Conservation (phyloP, 805 yeast species). For the Scheffersomyces stipitis region DNA sequence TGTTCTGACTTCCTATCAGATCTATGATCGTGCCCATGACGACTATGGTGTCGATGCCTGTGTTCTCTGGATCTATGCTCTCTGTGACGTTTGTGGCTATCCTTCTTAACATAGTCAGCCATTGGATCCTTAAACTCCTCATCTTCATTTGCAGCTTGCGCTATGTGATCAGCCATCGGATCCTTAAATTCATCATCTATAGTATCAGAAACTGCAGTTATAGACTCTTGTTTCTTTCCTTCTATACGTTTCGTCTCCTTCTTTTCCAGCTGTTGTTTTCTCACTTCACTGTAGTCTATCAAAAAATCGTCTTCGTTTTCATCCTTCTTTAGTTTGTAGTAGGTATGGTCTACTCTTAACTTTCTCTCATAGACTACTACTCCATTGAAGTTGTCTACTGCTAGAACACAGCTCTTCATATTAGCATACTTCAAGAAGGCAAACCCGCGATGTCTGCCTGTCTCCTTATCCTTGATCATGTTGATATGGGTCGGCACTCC, state of each 20-base stretch:
- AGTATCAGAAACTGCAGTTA: neutral
- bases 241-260: slow-evolving; percentile 2
- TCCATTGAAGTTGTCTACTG: slow-evolving; percentile 88
- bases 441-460: slow-evolving; percentile 71
- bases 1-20: too few species aligned
- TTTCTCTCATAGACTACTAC: slow-evolving; percentile 48
- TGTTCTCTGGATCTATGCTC: slow-evolving; percentile 1
- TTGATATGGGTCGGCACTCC: slow-evolving; percentile 82
- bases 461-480: slow-evolving; percentile 60
- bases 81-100: slow-evolving; percentile 3
- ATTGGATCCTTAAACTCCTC: slow-evolving; percentile 36
- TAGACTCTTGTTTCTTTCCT: slow-evolving; percentile 2
- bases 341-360: slow-evolving; percentile 69
- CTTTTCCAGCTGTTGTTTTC: slow-evolving; percentile 2
- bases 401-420: slow-evolving; percentile 74
- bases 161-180: slow-evolving; percentile 23
- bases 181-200: slow-evolving; percentile 29
- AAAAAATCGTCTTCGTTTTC: slow-evolving; percentile 47
- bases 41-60: neutral
- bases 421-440: slow-evolving; percentile 83
- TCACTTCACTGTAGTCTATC: slow-evolving; percentile 25
- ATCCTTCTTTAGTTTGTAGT: slow-evolving; percentile 54
- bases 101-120: slow-evolving; percentile 12
- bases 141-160: slow-evolving; percentile 2
- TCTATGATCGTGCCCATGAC: slow-evolving; percentile 3